Evolutionary conservation across 768 basidiomycete species (phyloP).

Genomic region (Coprinellus micaceus): DNA sequence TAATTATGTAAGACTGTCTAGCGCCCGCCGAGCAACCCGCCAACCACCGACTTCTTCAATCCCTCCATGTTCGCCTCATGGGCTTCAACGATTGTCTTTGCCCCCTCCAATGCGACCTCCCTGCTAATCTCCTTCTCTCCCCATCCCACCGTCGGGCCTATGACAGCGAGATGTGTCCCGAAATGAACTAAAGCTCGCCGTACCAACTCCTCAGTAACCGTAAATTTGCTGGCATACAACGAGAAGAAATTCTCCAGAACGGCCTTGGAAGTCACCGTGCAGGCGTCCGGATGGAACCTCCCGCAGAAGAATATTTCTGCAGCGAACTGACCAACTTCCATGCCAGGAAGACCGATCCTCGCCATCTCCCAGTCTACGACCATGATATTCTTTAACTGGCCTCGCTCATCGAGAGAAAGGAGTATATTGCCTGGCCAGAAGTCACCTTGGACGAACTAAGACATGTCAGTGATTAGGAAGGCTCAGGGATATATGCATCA

Average conservation of each 20-base stretch:
- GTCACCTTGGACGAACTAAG: constrained; percentile 59
- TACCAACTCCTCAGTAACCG: constrained; percentile 27
- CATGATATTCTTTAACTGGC: constrained; percentile 36
- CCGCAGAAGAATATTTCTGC: constrained; percentile 54
- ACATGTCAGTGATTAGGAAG: not conserved
- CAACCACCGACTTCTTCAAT: constrained; percentile 26
- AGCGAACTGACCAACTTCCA: constrained; percentile 63
- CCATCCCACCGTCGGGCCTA: constrained; percentile 51
- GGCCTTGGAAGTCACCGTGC: constrained; percentile 30
- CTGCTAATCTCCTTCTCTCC: constrained; percentile 44
- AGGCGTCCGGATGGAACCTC: constrained; percentile 39
- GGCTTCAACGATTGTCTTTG: constrained; percentile 38
- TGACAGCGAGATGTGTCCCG: constrained; percentile 53
- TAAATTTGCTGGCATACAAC: constrained; percentile 35
- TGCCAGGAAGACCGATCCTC: constrained; percentile 52
- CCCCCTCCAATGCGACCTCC: constrained; percentile 48
- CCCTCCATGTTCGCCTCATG: constrained; percentile 21
- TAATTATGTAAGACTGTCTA: too few relatives aligned
- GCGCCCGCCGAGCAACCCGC: constrained; percentile 6
- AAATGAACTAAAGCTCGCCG: constrained; percentile 41
- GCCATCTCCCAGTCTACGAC: constrained; percentile 67
- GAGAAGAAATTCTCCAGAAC: constrained; percentile 43
- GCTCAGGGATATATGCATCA: not conserved
- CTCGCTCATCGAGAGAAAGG: constrained; percentile 32
- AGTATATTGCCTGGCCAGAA: constrained; percentile 73